Base-by-base conservation (phyloP, 495 filamentous ascomycete genomes). In the Stereocaulon alpinum region DNA sequence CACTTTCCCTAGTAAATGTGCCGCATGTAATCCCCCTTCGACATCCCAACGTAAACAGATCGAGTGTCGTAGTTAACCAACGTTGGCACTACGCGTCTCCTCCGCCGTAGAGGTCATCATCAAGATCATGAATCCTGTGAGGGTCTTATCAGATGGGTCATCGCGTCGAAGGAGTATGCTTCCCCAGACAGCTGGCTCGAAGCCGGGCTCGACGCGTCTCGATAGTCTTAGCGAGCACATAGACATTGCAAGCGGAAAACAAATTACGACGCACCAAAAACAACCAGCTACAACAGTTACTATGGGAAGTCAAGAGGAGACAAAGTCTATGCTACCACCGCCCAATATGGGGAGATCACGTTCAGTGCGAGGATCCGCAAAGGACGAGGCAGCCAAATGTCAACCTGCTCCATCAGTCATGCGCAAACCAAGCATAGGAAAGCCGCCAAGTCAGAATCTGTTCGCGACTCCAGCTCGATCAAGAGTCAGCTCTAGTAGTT, bases 131-230 rank as follows among this genome's bases (percentile, higher is more conserved):
- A 20, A 58, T 15, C 22, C 34, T 24, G 45, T 7, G 18, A 50
- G n/a, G 18, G 5, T 14, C 10, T 43, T 24, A 10, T 29, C 20
- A 14, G 44, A 50, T 24, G 34, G 44, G 30, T 12, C 20, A 29
- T 58, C 44, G 24, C 44, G 60, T 50, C 60, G 45, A 15, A 58
- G 37, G 42, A 62, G 54, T 45, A 62, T 62, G 54, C 60, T 62
- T 18, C 60, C 60, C 44, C 54, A 62, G 43, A 51, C 11, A 29
- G 27, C 44, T 24, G n/a, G 9, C 20, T 40, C 27, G 24, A 50
- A 58, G 45, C 20, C 34, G 29, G 4, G 45, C 4, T 14, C 32
- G 40, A 58, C 24, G 15, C 20, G 18, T 24, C 22, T 50, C 7
- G 32, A 9, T 11, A 24, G 20, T 58, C 18, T 50, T 29, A 11